phyloP scores from a whole-genome alignment of 2,329 filamentous ascomycete species.

The Paracorniculantispora psalliotae region DNA sequence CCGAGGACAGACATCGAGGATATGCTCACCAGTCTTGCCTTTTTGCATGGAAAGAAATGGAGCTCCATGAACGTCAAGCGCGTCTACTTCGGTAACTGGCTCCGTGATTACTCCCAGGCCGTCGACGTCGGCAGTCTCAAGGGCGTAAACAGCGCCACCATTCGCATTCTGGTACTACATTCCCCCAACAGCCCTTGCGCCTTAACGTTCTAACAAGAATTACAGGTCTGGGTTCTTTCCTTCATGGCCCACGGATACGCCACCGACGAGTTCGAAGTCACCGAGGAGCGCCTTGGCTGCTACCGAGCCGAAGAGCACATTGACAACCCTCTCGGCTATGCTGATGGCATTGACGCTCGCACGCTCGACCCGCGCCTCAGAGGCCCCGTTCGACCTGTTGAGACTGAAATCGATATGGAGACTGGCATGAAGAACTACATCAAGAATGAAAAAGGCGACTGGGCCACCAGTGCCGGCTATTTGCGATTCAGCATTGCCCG shows the following conservation, averaged over 20 bases:
- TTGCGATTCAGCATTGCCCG: slow-evolving; percentile 70
- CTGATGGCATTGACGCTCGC: slow-evolving; percentile 79
- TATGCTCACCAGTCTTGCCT: slow-evolving; percentile 71
- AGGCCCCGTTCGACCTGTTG: slow-evolving; percentile 65
- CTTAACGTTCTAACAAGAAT: slow-evolving; percentile 10
- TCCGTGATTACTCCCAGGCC: slow-evolving; percentile 80
- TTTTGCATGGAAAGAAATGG: slow-evolving; percentile 80
- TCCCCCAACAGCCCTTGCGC: background rate
- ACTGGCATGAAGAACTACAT: slow-evolving; percentile 99
- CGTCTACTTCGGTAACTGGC: slow-evolving; percentile 83
- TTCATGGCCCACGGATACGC: slow-evolving; percentile 81
- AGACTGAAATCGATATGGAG: slow-evolving; percentile 66
- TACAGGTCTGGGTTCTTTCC: slow-evolving; percentile 68
- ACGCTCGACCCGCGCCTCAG: slow-evolving; percentile 77
- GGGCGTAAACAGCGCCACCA: slow-evolving; percentile 71
- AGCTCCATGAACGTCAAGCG: slow-evolving; percentile 71
- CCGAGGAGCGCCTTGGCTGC: slow-evolving; percentile 70
- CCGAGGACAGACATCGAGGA: slow-evolving; percentile 64
- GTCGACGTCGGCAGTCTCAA: slow-evolving; percentile 77
- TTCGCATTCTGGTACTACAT: slow-evolving; percentile 59
- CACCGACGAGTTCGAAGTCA: slow-evolving; percentile 82
- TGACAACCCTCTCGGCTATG: slow-evolving; percentile 79
- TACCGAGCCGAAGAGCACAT: slow-evolving; percentile 74
- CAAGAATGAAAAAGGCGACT: slow-evolving; percentile 78
- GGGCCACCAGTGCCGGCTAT: slow-evolving; percentile 87